Evolutionary conservation across 2,329 filamentous ascomycete genomes (phyloP).

Genomic region (Neofusicoccum ribis): DNA sequence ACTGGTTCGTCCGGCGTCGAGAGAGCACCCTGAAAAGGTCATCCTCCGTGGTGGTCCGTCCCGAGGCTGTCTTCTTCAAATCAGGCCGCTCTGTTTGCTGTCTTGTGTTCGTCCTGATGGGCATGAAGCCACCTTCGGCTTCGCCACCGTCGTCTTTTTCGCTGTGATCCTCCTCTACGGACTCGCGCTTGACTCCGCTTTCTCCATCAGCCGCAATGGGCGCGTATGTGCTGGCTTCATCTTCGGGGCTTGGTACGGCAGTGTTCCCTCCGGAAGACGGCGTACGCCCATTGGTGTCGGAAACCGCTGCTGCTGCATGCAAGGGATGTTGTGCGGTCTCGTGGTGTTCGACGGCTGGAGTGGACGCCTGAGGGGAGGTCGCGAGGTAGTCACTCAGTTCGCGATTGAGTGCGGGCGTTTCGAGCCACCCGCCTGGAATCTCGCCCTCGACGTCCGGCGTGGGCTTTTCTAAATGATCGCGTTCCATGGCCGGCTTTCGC

Average conservation of each 20-base stretch:
- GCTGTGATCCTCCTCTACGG: constrained; percentile 13
- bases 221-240: constrained; percentile 17
- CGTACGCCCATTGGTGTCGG: neutral
- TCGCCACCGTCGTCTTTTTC: constrained; percentile 28
- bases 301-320: neutral
- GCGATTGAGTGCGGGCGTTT: constrained; percentile 30
- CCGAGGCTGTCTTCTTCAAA: constrained; percentile 6
- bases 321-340: neutral
- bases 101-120: constrained; percentile 25
- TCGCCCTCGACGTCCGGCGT: constrained; percentile 33
- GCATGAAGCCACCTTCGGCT: constrained; percentile 23
- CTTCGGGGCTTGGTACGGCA: constrained; percentile 1
- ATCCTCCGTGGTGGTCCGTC: constrained; percentile 48
- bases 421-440: constrained; percentile 38
- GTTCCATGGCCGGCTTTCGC: neutral
- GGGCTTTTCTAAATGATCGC: constrained; percentile 26
- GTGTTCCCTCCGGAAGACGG: neutral
- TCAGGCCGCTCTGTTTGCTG: neutral
- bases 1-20: constrained; percentile 47
- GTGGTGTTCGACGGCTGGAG: neutral
- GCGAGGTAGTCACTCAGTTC: neutral
- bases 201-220: neutral
- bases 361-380: neutral
- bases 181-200: constrained; percentile 2
- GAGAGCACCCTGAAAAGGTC: constrained; percentile 54